Conservation (phyloP, 1,139 yeast species). For the Diutina siamensis region DNA sequence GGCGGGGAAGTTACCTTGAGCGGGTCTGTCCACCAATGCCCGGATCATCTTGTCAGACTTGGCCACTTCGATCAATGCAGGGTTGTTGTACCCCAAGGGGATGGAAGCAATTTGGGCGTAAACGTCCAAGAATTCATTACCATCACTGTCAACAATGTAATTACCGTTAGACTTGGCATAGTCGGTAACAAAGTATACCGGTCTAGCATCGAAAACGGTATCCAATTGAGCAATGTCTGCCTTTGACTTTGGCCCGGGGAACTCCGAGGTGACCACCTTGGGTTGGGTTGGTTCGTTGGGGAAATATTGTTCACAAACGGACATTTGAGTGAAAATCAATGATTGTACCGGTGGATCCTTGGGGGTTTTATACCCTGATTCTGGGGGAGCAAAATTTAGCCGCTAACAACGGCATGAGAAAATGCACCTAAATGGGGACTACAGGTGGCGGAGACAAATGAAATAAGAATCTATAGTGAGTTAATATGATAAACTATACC, state of each 20-base stretch:
- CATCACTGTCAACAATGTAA: constrained; percentile 63
- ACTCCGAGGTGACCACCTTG: constrained; percentile 28
- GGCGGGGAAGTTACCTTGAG: constrained; percentile 67
- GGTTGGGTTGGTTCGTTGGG: constrained; percentile 63
- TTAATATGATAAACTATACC: no score
- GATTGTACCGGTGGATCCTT: background rate
- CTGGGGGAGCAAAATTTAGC: background rate
- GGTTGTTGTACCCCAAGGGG: constrained; percentile 73
- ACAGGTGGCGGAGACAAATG: background rate
- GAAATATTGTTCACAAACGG: constrained; percentile 42
- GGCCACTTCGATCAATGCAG: constrained; percentile 51
- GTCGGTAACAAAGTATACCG: constrained; percentile 59
- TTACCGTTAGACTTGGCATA: constrained; percentile 60
- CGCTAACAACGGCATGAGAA: background rate
- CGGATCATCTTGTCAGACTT: constrained; percentile 51
- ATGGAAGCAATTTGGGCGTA: constrained; percentile 74
- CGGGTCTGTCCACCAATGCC: constrained; percentile 68
- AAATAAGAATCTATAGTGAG: no score
- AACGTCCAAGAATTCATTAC: constrained; percentile 54
- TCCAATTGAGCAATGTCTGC: constrained; percentile 35
- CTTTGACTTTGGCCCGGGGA: constrained; percentile 57
- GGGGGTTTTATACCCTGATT: background rate
- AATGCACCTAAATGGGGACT: background rate
- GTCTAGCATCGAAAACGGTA: constrained; percentile 50
- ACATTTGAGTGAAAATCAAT: constrained; percentile 13